A percentile compares a stretch with the other conserved stretches of the same genome.
Evolutionary conservation across 345 rosid genomes (phyloP).

Genomic region (Physaria fendleri): DNA sequence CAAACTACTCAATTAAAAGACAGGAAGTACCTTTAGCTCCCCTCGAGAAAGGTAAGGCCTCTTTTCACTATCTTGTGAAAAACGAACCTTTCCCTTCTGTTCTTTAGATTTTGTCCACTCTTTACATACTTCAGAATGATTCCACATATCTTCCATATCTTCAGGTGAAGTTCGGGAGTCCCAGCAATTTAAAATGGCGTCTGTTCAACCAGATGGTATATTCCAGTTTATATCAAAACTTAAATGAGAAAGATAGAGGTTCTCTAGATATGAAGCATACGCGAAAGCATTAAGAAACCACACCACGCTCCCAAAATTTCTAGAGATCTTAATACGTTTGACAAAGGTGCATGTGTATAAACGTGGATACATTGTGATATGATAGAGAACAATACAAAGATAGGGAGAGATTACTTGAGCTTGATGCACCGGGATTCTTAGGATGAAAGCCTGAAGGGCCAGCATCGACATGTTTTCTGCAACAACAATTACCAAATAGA

Average conservation of each 20-base stretch:
- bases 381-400: not conserved
- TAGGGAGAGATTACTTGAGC: slow-evolving; percentile 35
- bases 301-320: slow-evolving; percentile 5
- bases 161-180: slow-evolving; percentile 64
- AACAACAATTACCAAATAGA: slow-evolving; percentile 10
- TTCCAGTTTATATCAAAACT: slow-evolving; percentile 5
- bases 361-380: not conserved
- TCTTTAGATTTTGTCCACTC: slow-evolving; percentile 82
- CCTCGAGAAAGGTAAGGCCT: slow-evolving; percentile 65
- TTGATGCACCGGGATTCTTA: slow-evolving; percentile 28
- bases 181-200: slow-evolving; percentile 45
- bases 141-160: slow-evolving; percentile 91
- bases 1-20: slow-evolving; percentile 1
- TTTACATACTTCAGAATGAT: slow-evolving; percentile 49
- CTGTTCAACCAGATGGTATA: slow-evolving; percentile 33
- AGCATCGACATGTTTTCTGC: slow-evolving; percentile 51
- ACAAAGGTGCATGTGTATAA: not conserved
- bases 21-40: slow-evolving; percentile 62
- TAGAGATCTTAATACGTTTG: not conserved
- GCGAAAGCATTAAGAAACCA: slow-evolving; percentile 3
- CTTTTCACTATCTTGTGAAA: slow-evolving; percentile 55
- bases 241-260: not conserved
- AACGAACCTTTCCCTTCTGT: slow-evolving; percentile 64
- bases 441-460: slow-evolving; percentile 39
- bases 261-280: slow-evolving; percentile 1